Percentiles rank a stretch among this genome's conserved stretches.
These are phyloP conservation scores for Glomus cerebriforme DNA, from an alignment of 192 early-diverging fungal genomes.

Conservation along the genomic window DNA sequence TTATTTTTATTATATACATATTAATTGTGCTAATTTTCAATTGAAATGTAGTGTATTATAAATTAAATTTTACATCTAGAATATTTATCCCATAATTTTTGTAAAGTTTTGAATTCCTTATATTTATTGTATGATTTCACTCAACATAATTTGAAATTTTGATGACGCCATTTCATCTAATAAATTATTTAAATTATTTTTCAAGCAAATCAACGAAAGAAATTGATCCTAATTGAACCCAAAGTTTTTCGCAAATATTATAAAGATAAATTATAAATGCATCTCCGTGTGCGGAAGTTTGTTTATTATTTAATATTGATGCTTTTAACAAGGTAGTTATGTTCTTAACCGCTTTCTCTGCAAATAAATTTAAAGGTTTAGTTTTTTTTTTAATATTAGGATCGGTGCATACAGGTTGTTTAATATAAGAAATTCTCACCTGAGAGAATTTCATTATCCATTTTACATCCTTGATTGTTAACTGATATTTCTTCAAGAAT, in stretches of 20 bases:
- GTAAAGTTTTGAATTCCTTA: too few relatives aligned
- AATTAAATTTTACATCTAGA: too few relatives aligned
- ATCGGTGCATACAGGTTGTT: background rate
- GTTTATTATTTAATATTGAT: background rate
- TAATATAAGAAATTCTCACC: background rate
- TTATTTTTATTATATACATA: too few relatives aligned
- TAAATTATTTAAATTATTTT: too few relatives aligned
- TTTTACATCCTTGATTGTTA: background rate
- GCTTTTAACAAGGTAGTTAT: background rate
- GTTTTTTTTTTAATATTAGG: too few relatives aligned
- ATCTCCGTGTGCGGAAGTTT: background rate
- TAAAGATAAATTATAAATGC: background rate
- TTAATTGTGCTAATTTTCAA: too few relatives aligned
- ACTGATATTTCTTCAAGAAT: background rate
- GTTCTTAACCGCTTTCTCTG: background rate
- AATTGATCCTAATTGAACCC: background rate
- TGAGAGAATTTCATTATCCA: background rate
- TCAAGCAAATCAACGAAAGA: background rate
- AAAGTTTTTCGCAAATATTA: constrained; percentile 5
- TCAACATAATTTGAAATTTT: too few relatives aligned
- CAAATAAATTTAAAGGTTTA: background rate
- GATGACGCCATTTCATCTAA: too few relatives aligned
- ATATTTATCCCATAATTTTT: too few relatives aligned
- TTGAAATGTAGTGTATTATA: too few relatives aligned
- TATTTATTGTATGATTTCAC: too few relatives aligned